phyloP scores from a whole-genome alignment of 2,329 filamentous ascomycete genomes.

The Calonectria honghensis region DNA sequence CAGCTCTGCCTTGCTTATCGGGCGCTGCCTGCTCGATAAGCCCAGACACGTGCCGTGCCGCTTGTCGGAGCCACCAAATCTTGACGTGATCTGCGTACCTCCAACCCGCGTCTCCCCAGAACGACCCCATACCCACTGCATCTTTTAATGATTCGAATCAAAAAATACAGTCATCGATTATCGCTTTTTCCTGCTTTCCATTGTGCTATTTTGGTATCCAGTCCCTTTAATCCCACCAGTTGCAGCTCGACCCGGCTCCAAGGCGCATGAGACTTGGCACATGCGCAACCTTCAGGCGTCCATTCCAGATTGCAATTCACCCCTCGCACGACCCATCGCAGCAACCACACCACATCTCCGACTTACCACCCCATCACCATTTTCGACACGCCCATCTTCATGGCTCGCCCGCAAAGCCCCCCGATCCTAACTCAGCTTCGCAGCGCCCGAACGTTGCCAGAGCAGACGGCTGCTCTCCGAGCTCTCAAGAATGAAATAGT shows the following conservation, averaged over 20 bases:
- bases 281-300: constrained; percentile 42
- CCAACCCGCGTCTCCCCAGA: constrained; percentile 48
- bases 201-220: constrained; percentile 31
- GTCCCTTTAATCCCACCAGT: constrained; percentile 33
- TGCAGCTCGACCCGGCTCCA: constrained; percentile 25
- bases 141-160: constrained; percentile 45
- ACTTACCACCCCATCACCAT: constrained; percentile 23
- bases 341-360: constrained; percentile 39
- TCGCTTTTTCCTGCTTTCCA: constrained; percentile 20
- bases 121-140: constrained; percentile 40
- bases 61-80: constrained; percentile 47
- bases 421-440: constrained; percentile 75
- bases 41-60: constrained; percentile 49
- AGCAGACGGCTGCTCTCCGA: constrained; percentile 78
- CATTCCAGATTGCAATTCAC: constrained; percentile 40
- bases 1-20: constrained; percentile 43
- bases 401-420: constrained; percentile 73
- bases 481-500: constrained; percentile 91
- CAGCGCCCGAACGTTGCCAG: constrained; percentile 69
- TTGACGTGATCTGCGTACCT: constrained; percentile 53
- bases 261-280: constrained; percentile 44
- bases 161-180: constrained; percentile 38
- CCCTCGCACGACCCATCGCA: constrained; percentile 40
- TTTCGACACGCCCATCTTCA: constrained; percentile 56
- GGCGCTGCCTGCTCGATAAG: constrained; percentile 47